Evolutionary conservation across 73 alveolate species (phyloP).

Genomic region (Tetrahymena malaccensis): DNA sequence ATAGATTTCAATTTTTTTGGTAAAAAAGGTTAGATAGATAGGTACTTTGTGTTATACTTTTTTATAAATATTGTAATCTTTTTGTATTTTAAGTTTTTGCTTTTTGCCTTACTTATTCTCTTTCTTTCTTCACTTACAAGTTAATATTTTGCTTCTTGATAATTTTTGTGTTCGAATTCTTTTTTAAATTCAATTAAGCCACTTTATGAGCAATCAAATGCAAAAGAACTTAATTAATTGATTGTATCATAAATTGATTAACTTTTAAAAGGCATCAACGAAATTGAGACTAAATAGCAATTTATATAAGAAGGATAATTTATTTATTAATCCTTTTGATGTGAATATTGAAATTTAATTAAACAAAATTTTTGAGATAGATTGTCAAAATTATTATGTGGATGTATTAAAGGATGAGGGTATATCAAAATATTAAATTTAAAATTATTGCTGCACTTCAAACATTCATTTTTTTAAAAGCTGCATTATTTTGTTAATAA

Average conservation of each 20-base stretch:
- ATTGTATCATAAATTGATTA: not conserved
- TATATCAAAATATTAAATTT: no score
- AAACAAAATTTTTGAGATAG: not conserved
- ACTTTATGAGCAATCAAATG: no score
- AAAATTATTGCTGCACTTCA: not conserved
- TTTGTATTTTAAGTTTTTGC: not conserved
- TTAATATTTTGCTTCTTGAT: no score
- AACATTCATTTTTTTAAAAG: not conserved
- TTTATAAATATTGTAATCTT: not conserved
- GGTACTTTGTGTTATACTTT: no score
- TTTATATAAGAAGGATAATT: not conserved
- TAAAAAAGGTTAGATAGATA: not conserved
- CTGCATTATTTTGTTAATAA: not conserved
- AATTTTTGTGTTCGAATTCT: no score
- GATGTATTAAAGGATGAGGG: not conserved
- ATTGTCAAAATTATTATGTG: not conserved
- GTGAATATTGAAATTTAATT: not conserved
- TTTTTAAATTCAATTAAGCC: no score
- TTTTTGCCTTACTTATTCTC: no score
- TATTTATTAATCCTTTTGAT: no score
- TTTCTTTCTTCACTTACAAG: not conserved
- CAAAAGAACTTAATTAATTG: no score
- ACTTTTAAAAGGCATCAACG: no score
- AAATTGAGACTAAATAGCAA: not conserved
- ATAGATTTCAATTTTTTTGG: not conserved